These are phyloP conservation scores for Eucalyptus pumila DNA, from an alignment of 345 rosid genomes.

Conservation along the genomic window DNA sequence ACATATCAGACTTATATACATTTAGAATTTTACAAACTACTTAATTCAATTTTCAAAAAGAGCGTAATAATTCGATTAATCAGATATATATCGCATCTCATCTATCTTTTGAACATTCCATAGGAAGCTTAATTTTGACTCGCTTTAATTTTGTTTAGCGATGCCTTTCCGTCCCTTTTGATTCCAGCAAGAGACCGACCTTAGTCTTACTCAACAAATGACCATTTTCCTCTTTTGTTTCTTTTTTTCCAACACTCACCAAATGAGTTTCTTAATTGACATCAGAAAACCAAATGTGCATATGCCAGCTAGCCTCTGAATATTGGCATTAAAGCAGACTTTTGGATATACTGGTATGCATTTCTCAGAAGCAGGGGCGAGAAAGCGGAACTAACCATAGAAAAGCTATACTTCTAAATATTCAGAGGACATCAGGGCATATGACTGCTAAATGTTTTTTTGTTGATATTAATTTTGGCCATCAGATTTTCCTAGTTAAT, in stretches of 20 bases:
- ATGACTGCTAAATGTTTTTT: background rate
- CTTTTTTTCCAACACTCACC: background rate
- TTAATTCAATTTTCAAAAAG: background rate
- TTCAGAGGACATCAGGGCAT: background rate
- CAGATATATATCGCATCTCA: rapidly evolving
- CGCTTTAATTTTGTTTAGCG: background rate
- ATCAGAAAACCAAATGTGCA: background rate
- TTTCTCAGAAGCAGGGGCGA: background rate
- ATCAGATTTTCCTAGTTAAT: background rate
- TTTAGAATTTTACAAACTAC: background rate
- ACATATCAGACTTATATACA: background rate
- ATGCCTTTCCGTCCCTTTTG: background rate
- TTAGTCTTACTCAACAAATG: background rate
- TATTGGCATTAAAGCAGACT: background rate
- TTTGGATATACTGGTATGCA: background rate
- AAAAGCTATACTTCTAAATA: background rate
- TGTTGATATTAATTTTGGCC: background rate
- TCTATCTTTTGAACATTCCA: rapidly evolving
- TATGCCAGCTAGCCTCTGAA: background rate
- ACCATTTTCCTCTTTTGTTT: background rate
- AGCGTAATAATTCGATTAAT: background rate
- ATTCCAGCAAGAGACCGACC: background rate
- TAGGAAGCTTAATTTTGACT: background rate
- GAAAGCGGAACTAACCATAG: background rate
- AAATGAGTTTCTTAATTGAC: background rate